Evolutionary conservation across 306 rosid species (phyloP), one percentile per base, ranked within the genome.

Genomic region (Amphicarpaea edgeworthii): DNA sequence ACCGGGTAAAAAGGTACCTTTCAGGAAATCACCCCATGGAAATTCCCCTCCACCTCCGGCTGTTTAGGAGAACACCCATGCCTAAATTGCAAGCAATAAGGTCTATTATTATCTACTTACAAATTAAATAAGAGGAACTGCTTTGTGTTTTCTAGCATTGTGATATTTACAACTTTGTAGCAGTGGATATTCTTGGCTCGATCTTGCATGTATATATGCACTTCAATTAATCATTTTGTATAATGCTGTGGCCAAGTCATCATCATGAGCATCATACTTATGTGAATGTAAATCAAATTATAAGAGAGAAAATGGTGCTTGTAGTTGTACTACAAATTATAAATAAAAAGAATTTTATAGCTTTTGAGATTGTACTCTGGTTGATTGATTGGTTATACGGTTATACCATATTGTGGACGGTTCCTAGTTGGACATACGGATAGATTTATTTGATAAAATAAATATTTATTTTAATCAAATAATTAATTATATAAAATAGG

Each of bases 11-110:
- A n/a, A n/a, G n/a, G n/a, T n/a, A n/a, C n/a, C n/a, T n/a, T n/a
- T n/a, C 21, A 43, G 43, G 55, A 64, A 64, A 11, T 51, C 70
- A 40, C 70, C 70, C 10, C 17, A 62, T 62, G 69, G 69, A 3
- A 37, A 62, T 47, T 10, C 37, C 69, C 69, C 69, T 62, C 69
- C 69, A 4, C n/a, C n/a, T n/a, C n/a, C n/a, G n/a, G n/a, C n/a
- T n/a, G 1, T 8, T 0, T 47, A 62, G 9, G 47, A 37, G 0
- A 62, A 62, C 28, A 62, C 1, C 46, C 69, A 34, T 62, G 47
- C 28, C 47, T 34, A 34, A 34, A 34, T n/a, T n/a, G 0, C 47
- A 62, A 15, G 24, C 68, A 30, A 30, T 3, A 10, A 2, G 12
- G 15, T 1, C 21, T 32, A 3, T 34, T n/a, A n/a, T n/a, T 37